Conservation (phyloP, 805 yeast genomes). For the Candida endomychidarum region DNA sequence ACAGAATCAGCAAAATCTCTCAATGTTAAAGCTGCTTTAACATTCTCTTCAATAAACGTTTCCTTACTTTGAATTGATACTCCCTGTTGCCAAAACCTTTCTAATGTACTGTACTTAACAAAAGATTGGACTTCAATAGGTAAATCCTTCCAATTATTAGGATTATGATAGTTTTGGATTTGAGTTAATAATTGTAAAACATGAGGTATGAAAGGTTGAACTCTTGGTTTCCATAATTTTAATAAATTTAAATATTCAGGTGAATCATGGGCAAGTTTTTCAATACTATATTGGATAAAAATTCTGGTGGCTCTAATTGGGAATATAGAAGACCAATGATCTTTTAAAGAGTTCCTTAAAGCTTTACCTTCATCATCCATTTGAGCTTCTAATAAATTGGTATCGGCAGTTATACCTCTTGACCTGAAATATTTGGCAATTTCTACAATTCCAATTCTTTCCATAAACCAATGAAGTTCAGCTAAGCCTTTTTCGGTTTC, state of each 20-base stretch:
- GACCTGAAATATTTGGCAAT: constrained; percentile 88
- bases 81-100: constrained; percentile 98
- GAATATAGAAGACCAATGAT: constrained; percentile 90
- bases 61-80: constrained; percentile 92
- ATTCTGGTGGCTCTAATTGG: constrained; percentile 96
- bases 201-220: constrained; percentile 88
- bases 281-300: constrained; percentile 93
- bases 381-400: constrained; percentile 70
- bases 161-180: constrained; percentile 92
- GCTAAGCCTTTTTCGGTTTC: constrained; percentile 84
- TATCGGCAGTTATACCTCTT: constrained; percentile 74
- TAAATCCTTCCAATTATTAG: constrained; percentile 83
- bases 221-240: constrained; percentile 87
- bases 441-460: constrained; percentile 88
- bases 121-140: constrained; percentile 91
- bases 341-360: constrained; percentile 75
- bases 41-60: constrained; percentile 90
- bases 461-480: constrained; percentile 98
- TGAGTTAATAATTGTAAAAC: constrained; percentile 84
- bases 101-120: constrained; percentile 85
- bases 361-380: constrained; percentile 88
- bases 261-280: constrained; percentile 77
- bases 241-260: constrained; percentile 70
- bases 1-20: constrained; percentile 97
- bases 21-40: constrained; percentile 88